phyloP scores from a whole-genome alignment of 2,329 filamentous ascomycete species.

The Fusarium begoniae region DNA sequence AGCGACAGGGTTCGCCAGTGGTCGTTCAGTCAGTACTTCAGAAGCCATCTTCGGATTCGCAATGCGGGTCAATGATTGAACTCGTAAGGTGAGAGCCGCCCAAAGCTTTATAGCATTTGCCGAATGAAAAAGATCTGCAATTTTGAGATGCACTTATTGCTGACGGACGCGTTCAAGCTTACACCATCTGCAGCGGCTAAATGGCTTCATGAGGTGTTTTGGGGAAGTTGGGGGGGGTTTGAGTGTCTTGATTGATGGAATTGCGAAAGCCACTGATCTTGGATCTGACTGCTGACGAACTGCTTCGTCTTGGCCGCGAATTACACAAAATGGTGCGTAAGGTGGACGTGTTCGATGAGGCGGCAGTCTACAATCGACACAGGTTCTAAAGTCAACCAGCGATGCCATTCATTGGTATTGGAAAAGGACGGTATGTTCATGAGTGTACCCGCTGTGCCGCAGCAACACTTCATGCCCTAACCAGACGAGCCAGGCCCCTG shows the following conservation, averaged over 20 bases:
- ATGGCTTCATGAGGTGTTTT: neutral
- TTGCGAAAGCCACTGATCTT: neutral
- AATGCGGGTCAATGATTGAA: no score
- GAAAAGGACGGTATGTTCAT: neutral
- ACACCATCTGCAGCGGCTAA: neutral
- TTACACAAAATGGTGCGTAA: neutral
- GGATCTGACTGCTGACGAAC: neutral
- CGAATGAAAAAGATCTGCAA: no score
- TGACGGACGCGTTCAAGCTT: conserved; percentile 3
- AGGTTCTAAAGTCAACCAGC: neutral
- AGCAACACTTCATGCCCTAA: neutral
- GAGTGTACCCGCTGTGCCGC: no score
- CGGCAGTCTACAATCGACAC: rapidly evolving
- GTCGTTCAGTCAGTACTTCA: neutral
- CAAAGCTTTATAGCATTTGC: no score
- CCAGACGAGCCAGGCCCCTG: neutral
- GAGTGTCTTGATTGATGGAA: conserved; percentile 2
- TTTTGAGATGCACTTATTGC: neutral
- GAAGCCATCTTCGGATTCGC: conserved; percentile 3
- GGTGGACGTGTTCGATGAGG: neutral
- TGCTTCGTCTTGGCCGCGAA: neutral
- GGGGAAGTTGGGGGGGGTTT: neutral
- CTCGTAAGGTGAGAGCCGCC: no score
- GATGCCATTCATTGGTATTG: neutral
- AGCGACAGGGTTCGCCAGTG: rapidly evolving